Base-by-base conservation (phyloP, 1,284 basidiomycete genomes). In the Melampsora larici-populina region DNA sequence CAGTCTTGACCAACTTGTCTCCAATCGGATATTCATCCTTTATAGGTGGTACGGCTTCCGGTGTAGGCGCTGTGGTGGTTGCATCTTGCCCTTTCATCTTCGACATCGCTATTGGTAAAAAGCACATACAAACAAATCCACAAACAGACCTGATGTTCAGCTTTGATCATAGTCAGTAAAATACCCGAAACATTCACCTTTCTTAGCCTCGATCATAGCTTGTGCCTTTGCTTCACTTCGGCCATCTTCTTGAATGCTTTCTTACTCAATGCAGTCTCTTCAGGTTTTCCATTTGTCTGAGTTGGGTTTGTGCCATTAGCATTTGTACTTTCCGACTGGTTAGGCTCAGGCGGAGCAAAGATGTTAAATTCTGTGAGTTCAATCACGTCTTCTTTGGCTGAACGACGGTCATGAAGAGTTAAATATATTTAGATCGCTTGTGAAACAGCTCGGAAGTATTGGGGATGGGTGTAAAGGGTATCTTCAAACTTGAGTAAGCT, bases 21-120 rank as follows among this genome's bases (percentile, higher is more conserved):
- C 94, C 94, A 31, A 90, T 89, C 0, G 92, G 92, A 83, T 97
- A 94, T 1, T 92, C 90, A 81, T 97, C 94, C 21, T 49, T 31
- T 21, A 62, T 58, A 1, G 73, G 73, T 58, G 65, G 64, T 13
- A 76, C 58, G 9, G 68, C 73, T 15, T 74, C 71, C 3, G 71
- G 26, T 46, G 43, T 46, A 26, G 48, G n/a, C n/a, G 43, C 43
- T 31, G 71, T 49, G 26, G 18, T 74, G 17, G 31, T 21, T 9
- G 48, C 62, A 9, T 76, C 73, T 18, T 43, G n/a, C 24, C 46
- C 65, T 68, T 76, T 76, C 21, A 51, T 62, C 17, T 67, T 76
- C 21, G 73, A 67, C 36, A 40, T 58, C 26, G 73, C 73, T 76
- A 43, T 26, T 29, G 3, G 17, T 26, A 11, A 60, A 43, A 31